Evolutionary conservation across 2,329 filamentous ascomycete species (phyloP), one percentile per base, ranked within the genome.

Genomic region (Torrubiella hemipterigena): DNA sequence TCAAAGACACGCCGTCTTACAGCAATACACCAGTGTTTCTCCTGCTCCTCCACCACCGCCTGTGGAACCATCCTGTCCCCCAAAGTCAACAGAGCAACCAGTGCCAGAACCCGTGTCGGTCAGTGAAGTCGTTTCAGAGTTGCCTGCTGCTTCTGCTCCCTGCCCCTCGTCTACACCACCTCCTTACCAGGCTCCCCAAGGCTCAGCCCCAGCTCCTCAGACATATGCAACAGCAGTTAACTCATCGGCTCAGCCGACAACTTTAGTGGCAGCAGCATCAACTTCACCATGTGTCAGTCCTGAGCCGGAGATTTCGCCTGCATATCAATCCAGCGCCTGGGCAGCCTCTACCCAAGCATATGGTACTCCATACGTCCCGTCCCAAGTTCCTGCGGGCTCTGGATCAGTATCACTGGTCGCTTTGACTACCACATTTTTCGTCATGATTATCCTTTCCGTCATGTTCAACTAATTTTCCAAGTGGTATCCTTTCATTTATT

Each of bases 381-480:
- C 42, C 6, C 43, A 38, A 16, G 44, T 56, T 3, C 38, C 38
- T 6, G n/a, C n/a, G n/a, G 38, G 43, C 5, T 54, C 53, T 4
- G 42, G 43, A n/a, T n/a, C n/a, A n/a, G n/a, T n/a, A n/a, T n/a
- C n/a, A n/a, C n/a, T n/a, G n/a, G n/a, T n/a, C n/a, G n/a, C n/a
- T n/a, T n/a, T n/a, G n/a, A n/a, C n/a, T n/a, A n/a, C n/a, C n/a
- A n/a, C n/a, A n/a, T n/a, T n/a, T n/a, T n/a, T n/a, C n/a, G n/a
- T n/a, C n/a, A n/a, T n/a, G n/a, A n/a, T n/a, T n/a, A n/a, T n/a
- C n/a, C n/a, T n/a, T n/a, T n/a, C n/a, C n/a, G n/a, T n/a, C n/a
- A n/a, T n/a, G n/a, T n/a, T n/a, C n/a, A n/a, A n/a, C n/a, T n/a
- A n/a, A n/a, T n/a, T 17, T 18, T 31, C 20, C 19, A 11, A 22